Base-by-base conservation (phyloP, 1,139 yeast species). In the Zygosaccharomyces sapae region DNA sequence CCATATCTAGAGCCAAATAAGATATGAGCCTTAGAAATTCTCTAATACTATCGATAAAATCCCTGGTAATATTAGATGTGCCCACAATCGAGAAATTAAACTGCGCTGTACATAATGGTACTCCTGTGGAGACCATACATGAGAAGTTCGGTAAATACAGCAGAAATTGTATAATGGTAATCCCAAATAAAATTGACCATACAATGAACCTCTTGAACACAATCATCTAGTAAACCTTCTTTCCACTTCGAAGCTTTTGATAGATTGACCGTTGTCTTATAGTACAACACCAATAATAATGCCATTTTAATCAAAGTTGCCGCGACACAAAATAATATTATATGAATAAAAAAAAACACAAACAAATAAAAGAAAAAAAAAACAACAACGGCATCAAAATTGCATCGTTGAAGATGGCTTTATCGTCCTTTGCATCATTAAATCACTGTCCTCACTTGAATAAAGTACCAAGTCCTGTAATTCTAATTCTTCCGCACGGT, bases 1-100 rank as follows among this genome's bases (percentile, higher is more conserved):
- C 74, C 59, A 80, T 71, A 56, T 81, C 86, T 38, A 74, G 71
- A 0, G 84, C 82, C 48, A 81, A 65, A 55, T 75, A 79, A 0
- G 85, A 75, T 9, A 80, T 61, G 53, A 80, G 69, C 52, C 72
- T 73, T 43, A 80, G 63, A 13, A 79, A 76, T 50, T 78, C 81
- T 47, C 74, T 69, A 8, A 77, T 69, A 3, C 74, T 69, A 4
- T 64, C 58, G 18, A 75, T 57, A 18, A 74, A 67, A 16, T 66
- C 61, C 41, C 63, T 58, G 4, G 76, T 71, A 20, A 66, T 62
- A 0, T 66, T 58, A 0, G 77, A 66, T 39, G 67, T 66, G 27
- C 70, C 74, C 7, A 66, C 60, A 42, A 75, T 62, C 37, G 70
- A 67, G 37, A 78, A 59, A 4, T 69, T 70, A 29, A 75, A 63